Base-by-base conservation (phyloP, 768 basidiomycete genomes). In the Butyriboletus loyo region DNA sequence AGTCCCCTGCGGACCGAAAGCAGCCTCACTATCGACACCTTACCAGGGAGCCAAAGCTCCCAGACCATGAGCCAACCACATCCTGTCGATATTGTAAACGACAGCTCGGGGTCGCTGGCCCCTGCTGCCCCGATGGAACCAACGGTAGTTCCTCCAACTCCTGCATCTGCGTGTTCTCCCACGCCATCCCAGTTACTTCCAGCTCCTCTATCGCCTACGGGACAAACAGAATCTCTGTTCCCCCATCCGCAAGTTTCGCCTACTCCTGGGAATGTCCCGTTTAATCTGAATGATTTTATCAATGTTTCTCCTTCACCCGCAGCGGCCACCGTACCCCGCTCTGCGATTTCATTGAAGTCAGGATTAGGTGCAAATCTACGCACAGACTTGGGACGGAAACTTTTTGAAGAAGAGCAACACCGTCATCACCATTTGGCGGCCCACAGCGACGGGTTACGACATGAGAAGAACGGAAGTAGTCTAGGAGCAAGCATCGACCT, bases 271-370 rank as follows among this genome's bases (percentile, higher is more conserved):
- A 60, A 58, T 35, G 68, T 57, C 59, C 69, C 60, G 68, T 87
- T 89, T 69, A 85, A 87, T 65, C 73, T 87, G 53, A 79, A 78
- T 57, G 87, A 89, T 52, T 89, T 82, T 64, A 81, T 88, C 63
- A 83, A 89, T 58, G 83, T 84, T 34, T 87, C 86, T 24, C 85
- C 85, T 14, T 83, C 84, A 4, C 83, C 84, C 6, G 73, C 76
- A 13, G 67, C 76, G 15, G 71, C 68, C 14, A 51, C 65, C 2
- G 61, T 68, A 41, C 62, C 62, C 10, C 72, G 61, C 30, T 64
- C 67, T 42, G 56, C 70, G n/a, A 62, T 71, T 24, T 65, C 48
- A 59, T 61, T 63, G 60, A 61, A 60, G 58, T 62, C 67, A 22
- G 64, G 66, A 38, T 65, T 74, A 42, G 76, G 77, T 55, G 80